Evolutionary conservation across 73 alveolate genomes (phyloP).

Genomic region (Paramecium pentaurelia): DNA sequence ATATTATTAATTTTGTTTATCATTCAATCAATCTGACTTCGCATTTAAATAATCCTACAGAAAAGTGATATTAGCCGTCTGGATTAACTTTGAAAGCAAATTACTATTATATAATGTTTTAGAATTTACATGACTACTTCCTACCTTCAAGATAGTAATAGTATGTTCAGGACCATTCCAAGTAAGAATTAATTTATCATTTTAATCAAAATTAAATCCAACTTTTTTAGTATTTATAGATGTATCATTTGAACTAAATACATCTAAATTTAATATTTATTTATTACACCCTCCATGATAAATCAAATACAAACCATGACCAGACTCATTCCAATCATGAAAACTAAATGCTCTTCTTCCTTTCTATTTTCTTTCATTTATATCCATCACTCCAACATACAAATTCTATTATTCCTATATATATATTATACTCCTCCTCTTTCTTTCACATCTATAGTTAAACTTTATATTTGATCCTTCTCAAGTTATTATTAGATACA

Average conservation of each 20-base stretch:
- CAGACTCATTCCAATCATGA: constrained; percentile 35
- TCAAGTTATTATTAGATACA: neutral
- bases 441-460: constrained; percentile 15
- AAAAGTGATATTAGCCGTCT: constrained; percentile 20
- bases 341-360: constrained; percentile 40
- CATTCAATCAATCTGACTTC: constrained; percentile 40
- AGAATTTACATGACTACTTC: neutral
- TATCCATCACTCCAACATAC: constrained; percentile 18
- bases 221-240: neutral
- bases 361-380: neutral
- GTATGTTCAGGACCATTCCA: constrained; percentile 31
- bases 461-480: constrained; percentile 5
- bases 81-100: constrained; percentile 28
- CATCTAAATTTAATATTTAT: neutral
- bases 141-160: neutral
- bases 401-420: neutral
- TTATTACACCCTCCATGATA: constrained; percentile 42
- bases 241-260: constrained; percentile 2
- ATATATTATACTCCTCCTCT: neutral
- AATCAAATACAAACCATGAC: constrained; percentile 6
- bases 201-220: neutral
- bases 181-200: neutral
- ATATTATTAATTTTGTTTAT: neutral
- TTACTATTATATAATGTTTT: neutral
- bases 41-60: neutral